Evolutionary conservation across 805 yeast genomes (phyloP).

Genomic region (Blastobotrys attinorum): DNA sequence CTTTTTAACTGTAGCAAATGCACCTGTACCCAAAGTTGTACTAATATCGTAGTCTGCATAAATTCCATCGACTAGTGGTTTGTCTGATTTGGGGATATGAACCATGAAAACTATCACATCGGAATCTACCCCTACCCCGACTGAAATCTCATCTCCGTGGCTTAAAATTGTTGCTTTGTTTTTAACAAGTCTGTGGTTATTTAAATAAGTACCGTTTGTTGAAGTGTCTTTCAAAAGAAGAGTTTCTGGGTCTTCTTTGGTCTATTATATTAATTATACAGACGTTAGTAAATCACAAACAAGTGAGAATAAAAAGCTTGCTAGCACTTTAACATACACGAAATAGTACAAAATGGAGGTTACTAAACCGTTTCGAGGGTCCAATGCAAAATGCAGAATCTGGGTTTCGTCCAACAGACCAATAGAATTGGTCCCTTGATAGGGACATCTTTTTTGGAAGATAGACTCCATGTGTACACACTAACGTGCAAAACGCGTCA

Average conservation of each 20-base stretch:
- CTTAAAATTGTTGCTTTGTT: constrained; percentile 72
- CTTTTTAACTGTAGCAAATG: constrained; percentile 91
- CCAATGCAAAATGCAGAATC: constrained; percentile 58
- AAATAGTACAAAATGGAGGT: constrained; percentile 67
- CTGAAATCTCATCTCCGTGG: constrained; percentile 89
- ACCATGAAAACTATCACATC: constrained; percentile 52
- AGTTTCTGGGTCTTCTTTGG: constrained; percentile 14
- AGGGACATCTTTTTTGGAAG: background rate
- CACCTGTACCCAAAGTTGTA: constrained; percentile 93
- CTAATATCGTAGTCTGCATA: constrained; percentile 65
- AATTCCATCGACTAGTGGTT: constrained; percentile 42
- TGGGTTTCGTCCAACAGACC: constrained; percentile 71
- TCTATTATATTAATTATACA: constrained; percentile 40
- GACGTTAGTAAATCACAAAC: background rate
- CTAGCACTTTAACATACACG: too few relatives aligned
- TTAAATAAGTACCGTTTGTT: constrained; percentile 89
- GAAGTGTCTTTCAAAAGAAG: constrained; percentile 48
- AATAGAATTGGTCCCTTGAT: constrained; percentile 29
- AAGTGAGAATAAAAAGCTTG: background rate
- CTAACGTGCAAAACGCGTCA: constrained; percentile 4
- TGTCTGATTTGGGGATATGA: constrained; percentile 31
- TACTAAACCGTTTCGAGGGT: constrained; percentile 60
- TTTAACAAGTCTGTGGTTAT: constrained; percentile 62
- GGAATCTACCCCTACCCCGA: constrained; percentile 75
- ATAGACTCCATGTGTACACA: constrained; percentile 1